These are phyloP conservation scores for Adansonia digitata DNA, from an alignment of 345 rosid genomes.

Conservation along the genomic window DNA sequence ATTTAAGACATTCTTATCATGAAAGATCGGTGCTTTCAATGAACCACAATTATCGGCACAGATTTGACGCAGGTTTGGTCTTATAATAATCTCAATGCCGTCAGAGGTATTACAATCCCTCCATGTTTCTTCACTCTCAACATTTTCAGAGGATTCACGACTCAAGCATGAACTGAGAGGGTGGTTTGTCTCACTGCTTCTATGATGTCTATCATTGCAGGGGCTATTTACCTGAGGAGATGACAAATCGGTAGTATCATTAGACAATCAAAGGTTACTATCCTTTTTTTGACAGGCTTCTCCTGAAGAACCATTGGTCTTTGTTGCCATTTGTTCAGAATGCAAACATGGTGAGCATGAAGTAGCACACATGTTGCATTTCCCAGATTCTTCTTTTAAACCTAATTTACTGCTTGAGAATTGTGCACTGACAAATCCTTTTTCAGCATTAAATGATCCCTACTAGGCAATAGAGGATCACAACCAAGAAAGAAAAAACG, in stretches of 20 bases:
- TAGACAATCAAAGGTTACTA: no score
- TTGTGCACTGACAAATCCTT: neutral
- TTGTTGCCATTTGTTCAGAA: conserved; percentile 9
- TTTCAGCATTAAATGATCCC: conserved; percentile 13
- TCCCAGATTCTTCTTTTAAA: conserved; percentile 6
- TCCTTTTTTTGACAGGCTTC: conserved; percentile 15
- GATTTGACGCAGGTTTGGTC: neutral
- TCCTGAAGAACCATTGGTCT: conserved; percentile 3
- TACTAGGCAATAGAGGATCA: neutral
- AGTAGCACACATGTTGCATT: conserved; percentile 1
- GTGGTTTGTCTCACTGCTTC: conserved; percentile 21
- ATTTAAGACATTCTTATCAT: neutral
- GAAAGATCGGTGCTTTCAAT: neutral
- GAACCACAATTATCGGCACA: neutral
- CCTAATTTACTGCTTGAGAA: conserved; percentile 6
- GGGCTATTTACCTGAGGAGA: conserved; percentile 1
- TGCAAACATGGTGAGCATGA: conserved; percentile 19
- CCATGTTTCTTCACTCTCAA: conserved; percentile 14
- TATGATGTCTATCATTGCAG: conserved; percentile 11
- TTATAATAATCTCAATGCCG: neutral
- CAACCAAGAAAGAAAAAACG: neutral
- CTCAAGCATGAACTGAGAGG: conserved; percentile 26
- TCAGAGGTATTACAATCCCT: conserved; percentile 9
- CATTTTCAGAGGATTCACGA: conserved; percentile 22
- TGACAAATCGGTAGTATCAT: conserved; percentile 12